These are phyloP conservation scores for Punica granatum DNA, from an alignment of 345 rosid species.

Conservation along the genomic window DNA sequence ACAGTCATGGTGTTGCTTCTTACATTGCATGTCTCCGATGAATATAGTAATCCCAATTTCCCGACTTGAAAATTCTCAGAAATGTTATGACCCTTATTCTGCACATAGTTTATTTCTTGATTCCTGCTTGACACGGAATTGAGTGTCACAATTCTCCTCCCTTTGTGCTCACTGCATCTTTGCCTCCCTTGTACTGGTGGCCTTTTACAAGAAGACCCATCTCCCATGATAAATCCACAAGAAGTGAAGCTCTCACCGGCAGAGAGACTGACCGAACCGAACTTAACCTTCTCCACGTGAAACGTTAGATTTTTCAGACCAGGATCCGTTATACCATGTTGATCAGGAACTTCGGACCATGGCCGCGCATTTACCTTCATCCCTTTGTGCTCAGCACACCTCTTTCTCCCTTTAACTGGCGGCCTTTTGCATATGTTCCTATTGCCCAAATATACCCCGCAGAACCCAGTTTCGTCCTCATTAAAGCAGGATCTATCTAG, in stretches of 20 bases:
- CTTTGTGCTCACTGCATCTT: slow-evolving; percentile 65
- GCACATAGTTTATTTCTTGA: not conserved
- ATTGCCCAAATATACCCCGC: slow-evolving; percentile 16
- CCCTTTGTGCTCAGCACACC: slow-evolving; percentile 14
- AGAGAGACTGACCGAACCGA: slow-evolving; percentile 2
- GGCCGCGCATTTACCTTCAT: not conserved
- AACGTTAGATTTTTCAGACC: not conserved
- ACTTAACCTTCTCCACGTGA: not conserved
- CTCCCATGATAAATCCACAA: slow-evolving; percentile 47
- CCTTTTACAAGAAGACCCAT: slow-evolving; percentile 38
- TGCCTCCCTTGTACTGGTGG: slow-evolving; percentile 51
- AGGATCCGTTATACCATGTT: not conserved
- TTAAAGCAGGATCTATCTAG: slow-evolving; percentile 12
- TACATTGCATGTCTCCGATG: not conserved
- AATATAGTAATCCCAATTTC: no score
- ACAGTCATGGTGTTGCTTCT: slow-evolving; percentile 4
- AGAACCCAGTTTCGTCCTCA: slow-evolving; percentile 13
- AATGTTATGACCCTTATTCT: not conserved
- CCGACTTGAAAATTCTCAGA: slow-evolving; percentile 1
- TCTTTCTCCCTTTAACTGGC: slow-evolving; percentile 14
- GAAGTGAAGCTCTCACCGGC: slow-evolving; percentile 14
- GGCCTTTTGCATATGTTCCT: slow-evolving; percentile 12
- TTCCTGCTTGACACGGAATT: slow-evolving; percentile 1
- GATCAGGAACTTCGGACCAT: not conserved
- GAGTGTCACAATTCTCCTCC: slow-evolving; percentile 34